Base-by-base conservation (phyloP, 1,139 yeast genomes). In the Wickerhamomyces sp. region DNA sequence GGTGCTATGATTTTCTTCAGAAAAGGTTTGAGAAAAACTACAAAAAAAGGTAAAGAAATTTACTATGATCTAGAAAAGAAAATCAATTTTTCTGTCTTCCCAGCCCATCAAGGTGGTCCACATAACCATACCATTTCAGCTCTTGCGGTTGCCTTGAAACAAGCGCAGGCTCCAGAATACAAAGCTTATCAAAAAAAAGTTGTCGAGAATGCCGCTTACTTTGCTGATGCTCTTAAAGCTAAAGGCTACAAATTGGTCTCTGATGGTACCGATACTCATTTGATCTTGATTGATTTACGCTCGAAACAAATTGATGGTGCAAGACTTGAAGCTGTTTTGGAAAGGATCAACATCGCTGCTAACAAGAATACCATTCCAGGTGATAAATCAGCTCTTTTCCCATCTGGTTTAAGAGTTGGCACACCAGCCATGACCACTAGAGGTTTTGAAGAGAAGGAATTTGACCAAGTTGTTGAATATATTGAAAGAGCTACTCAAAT, bases 61-160 rank as follows among this genome's bases (percentile, higher is more conserved):
- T 69, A 71, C 40, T 89, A 87, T 62, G 96, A 88, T 45, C 75
- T 89, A 57, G 96, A 89, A 58, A 78, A 75, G 62, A 85, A 82
- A 57, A 87, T 89, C 64, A 89, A 89, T 72, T 89, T 89, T 59
- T 85, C 95, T 17, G 96, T 89, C 28, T 89, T 89, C 85, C 97
- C 97, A 51, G 97, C 95, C 40, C 96, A 89, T 64, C 97, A 89
- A 71, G 97, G 97, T 69, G 97, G 97, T 56, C 97, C 97, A 51
- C 96, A 89, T 65, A 89, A 89, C 71, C 96, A 89, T 66, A 89
- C 96, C 51, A 89, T 89, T 57, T 83, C 96, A 47, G 97, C 96
- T 11, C 68, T 89, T 52, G 94, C 96, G 7, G 95, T 86, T 41
- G 96, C 96, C 17, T 75, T 89, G 58, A 87, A 87, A 61, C 96